phyloP scores from a whole-genome alignment of 148 eudicot genomes.

The Silene conica region DNA sequence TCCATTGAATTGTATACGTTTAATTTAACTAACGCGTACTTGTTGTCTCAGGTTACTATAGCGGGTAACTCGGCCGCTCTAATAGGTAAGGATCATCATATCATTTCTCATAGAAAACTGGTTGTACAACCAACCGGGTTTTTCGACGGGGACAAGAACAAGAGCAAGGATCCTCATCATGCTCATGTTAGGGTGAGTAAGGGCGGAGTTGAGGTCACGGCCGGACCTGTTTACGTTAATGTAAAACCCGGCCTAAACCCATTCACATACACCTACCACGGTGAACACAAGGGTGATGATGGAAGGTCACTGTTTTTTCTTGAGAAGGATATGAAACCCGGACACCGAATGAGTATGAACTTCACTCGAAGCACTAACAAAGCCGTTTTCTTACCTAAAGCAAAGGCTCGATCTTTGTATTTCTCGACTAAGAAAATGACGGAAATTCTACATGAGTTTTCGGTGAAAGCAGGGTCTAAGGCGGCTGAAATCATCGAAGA shows the following conservation, averaged over 20 bases:
- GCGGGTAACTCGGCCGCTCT: constrained; percentile 41
- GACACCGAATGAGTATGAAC: constrained; percentile 16
- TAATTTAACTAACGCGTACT: too few species aligned
- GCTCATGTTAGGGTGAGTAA: not conserved
- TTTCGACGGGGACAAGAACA: too few species aligned
- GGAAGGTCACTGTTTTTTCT: constrained; percentile 28
- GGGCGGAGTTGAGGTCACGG: constrained; percentile 7
- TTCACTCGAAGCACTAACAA: constrained; percentile 17
- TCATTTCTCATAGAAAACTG: not conserved
- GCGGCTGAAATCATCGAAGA: constrained; percentile 23
- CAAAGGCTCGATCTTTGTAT: constrained; percentile 14
- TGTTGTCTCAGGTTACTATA: constrained; percentile 29
- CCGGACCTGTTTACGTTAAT: constrained; percentile 22
- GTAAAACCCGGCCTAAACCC: constrained; percentile 19
- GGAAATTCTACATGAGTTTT: constrained; percentile 14
- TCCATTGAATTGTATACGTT: too few species aligned
- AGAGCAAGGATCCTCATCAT: not conserved
- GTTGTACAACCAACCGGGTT: not conserved
- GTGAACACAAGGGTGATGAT: not conserved
- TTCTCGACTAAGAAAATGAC: constrained; percentile 22
- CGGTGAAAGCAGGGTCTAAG: constrained; percentile 12
- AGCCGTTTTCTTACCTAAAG: constrained; percentile 25
- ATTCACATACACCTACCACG: constrained; percentile 5
- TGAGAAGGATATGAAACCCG: constrained; percentile 27
- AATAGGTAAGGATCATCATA: not conserved